Evolutionary conservation across 768 basidiomycete genomes (phyloP).

Genomic region (Kwoniella sp.): DNA sequence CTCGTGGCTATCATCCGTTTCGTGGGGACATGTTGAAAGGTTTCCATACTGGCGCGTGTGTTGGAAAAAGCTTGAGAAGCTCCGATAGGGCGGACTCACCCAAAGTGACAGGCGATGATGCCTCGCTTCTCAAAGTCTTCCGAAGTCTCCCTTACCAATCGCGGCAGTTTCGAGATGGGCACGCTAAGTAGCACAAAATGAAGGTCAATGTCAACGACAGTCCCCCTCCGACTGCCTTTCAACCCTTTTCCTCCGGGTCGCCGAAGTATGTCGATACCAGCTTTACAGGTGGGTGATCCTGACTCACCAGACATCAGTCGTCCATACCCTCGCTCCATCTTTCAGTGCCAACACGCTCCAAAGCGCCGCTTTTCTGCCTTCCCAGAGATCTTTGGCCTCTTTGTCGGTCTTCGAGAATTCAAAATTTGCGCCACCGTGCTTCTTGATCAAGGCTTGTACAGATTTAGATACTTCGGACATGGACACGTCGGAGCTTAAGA

Average conservation of each 20-base stretch:
- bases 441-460: conserved; percentile 67
- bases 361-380: conserved; percentile 80
- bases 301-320: conserved; percentile 83
- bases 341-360: conserved; percentile 69
- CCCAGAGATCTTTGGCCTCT: conserved; percentile 78
- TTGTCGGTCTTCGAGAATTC: conserved; percentile 73
- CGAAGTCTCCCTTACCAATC: conserved; percentile 68
- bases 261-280: neutral
- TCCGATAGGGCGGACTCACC: conserved; percentile 41
- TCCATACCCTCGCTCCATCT: conserved; percentile 73
- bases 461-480: conserved; percentile 64
- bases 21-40: too few species aligned
- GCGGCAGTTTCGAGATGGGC: conserved; percentile 57
- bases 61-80: too few species aligned
- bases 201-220: neutral
- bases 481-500: conserved; percentile 60
- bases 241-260: too few species aligned
- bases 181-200: conserved; percentile 41
- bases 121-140: conserved; percentile 69
- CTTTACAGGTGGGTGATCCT: neutral
- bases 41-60: too few species aligned
- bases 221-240: neutral
- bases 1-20: too few species aligned
- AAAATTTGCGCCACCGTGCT: conserved; percentile 70
- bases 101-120: conserved; percentile 61